Percentiles rank a stretch among this genome's conserved stretches.
Conservation (phyloP, 2,329 filamentous ascomycete species). For the Exophiala spinifera region DNA sequence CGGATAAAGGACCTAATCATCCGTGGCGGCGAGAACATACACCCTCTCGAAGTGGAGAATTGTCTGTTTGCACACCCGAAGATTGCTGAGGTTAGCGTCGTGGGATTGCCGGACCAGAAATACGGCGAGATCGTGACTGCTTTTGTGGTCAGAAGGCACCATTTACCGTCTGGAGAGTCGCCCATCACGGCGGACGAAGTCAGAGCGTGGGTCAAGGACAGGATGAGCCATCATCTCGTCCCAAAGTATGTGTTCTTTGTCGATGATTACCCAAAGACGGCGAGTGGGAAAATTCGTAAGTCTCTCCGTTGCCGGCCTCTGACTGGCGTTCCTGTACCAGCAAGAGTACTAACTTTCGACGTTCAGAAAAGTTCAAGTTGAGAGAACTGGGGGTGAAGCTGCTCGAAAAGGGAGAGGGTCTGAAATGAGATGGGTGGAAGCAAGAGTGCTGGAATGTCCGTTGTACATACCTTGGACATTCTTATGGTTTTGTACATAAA, state of each 20-base stretch:
- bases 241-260: slow-evolving; percentile 90
- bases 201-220: slow-evolving; percentile 67
- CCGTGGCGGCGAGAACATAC: slow-evolving; percentile 90
- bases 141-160: slow-evolving; percentile 63
- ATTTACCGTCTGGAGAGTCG: slow-evolving; percentile 44
- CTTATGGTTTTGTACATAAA: not conserved
- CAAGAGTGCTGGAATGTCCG: too few relatives aligned
- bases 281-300: slow-evolving; percentile 96
- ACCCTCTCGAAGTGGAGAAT: slow-evolving; percentile 89
- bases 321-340: not conserved
- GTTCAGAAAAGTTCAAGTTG: slow-evolving; percentile 60
- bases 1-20: slow-evolving; percentile 84
- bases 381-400: slow-evolving; percentile 60
- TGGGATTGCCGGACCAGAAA: slow-evolving; percentile 75
- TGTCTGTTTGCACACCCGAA: slow-evolving; percentile 70
- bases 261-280: slow-evolving; percentile 84
- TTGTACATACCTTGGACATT: too few relatives aligned
- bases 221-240: slow-evolving; percentile 70
- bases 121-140: slow-evolving; percentile 86
- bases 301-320: slow-evolving; percentile 4
- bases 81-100: slow-evolving; percentile 74
- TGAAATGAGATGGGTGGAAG: not conserved
- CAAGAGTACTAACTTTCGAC: not conserved
- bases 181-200: slow-evolving; percentile 59
- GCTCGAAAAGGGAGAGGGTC: slow-evolving; percentile 31